A percentile compares a stretch with the other conserved stretches of the same genome.
Conservation (phyloP, 2,329 filamentous ascomycete species). For the Cadophora luteo-olivacea region DNA sequence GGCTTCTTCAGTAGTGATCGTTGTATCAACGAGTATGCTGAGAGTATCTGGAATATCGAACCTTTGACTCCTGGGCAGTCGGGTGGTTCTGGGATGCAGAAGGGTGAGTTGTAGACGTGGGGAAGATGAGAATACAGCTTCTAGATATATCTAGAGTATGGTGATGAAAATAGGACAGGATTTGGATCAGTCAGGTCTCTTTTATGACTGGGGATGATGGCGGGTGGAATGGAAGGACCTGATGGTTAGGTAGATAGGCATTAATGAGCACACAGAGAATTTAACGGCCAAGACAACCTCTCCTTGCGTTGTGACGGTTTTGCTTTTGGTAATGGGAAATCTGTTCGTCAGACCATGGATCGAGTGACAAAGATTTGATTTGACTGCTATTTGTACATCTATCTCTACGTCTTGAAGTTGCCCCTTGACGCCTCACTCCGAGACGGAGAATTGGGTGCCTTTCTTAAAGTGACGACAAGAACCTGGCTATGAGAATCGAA, state of each 20-base stretch:
- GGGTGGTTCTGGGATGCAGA: constrained; percentile 29
- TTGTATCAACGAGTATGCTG: constrained; percentile 97
- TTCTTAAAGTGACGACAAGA: too few relatives aligned
- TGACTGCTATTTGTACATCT: too few relatives aligned
- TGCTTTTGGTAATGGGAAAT: not conserved
- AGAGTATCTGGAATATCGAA: constrained; percentile 97
- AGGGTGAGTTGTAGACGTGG: constrained; percentile 35
- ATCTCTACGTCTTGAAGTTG: too few relatives aligned
- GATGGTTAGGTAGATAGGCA: not conserved
- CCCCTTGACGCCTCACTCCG: too few relatives aligned
- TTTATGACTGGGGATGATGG: not conserved
- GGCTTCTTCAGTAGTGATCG: constrained; percentile 96
- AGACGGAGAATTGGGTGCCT: too few relatives aligned
- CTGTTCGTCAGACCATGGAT: not conserved
- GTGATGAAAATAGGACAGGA: not conserved
- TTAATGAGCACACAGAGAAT: constrained; percentile 17
- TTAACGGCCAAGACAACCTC: not conserved
- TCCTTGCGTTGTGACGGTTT: not conserved
- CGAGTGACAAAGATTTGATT: too few relatives aligned
- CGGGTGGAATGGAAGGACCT: not conserved
- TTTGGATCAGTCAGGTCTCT: not conserved
- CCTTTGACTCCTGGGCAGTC: constrained; percentile 52
- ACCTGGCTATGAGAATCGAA: too few relatives aligned
- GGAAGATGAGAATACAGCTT: not conserved
- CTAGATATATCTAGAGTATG: constrained; percentile 9